Percentiles rank a stretch among this genome's conserved stretches.
Conservation (phyloP, 2,329 filamentous ascomycete species). For the Mycosphaerella arachidis region DNA sequence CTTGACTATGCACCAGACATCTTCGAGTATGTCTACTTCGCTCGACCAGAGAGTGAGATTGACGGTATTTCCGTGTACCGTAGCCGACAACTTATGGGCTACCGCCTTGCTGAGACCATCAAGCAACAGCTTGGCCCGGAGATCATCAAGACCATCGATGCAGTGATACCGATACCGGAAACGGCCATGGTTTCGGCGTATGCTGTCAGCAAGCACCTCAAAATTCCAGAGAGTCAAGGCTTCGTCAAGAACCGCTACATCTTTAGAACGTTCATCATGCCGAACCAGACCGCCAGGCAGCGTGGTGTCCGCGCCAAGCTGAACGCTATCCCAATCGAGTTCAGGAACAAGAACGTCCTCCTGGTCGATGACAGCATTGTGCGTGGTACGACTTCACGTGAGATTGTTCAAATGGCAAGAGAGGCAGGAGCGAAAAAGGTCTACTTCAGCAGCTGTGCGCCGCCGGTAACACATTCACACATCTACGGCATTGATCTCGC, state of each 20-base stretch:
- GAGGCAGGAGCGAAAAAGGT: conserved; percentile 80
- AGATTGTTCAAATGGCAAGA: conserved; percentile 77
- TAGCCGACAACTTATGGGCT: conserved; percentile 81
- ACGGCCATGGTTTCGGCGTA: conserved; percentile 79
- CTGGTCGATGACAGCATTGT: conserved; percentile 90
- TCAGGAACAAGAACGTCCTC: conserved; percentile 72
- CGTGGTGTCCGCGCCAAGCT: conserved; percentile 88
- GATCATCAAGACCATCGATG: conserved; percentile 70
- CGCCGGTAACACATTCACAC: conserved; percentile 76
- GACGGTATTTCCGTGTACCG: conserved; percentile 85
- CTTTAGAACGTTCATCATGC: conserved; percentile 83
- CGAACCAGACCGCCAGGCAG: conserved; percentile 72
- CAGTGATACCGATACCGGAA: conserved; percentile 78
- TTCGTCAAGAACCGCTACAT: conserved; percentile 90
- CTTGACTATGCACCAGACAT: conserved; percentile 76
- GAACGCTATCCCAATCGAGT: conserved; percentile 80
- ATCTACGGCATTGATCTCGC: conserved; percentile 80
- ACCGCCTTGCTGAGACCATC: conserved; percentile 71
- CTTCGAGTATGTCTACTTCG: conserved; percentile 86
- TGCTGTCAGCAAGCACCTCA: conserved; percentile 67
- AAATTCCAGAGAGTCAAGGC: conserved; percentile 72
- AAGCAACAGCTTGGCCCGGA: conserved; percentile 63
- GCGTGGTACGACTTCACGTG: conserved; percentile 73
- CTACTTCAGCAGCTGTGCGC: conserved; percentile 76
- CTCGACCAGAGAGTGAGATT: conserved; percentile 74